Conservation (phyloP, 345 rosid species). For the Hibiscus syriacus region DNA sequence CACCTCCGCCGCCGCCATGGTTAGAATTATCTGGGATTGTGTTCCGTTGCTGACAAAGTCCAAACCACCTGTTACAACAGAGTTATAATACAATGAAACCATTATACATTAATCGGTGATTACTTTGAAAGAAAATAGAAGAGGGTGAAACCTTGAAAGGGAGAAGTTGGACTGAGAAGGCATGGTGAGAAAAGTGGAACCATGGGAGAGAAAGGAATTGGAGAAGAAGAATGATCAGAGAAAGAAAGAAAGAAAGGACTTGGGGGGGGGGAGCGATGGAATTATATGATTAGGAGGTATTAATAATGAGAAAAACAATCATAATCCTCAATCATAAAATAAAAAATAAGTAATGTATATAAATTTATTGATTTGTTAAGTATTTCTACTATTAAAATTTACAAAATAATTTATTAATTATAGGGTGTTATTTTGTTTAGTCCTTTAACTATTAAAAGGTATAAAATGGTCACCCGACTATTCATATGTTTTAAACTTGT, state of each 20-base stretch:
- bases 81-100: neutral
- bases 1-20: neutral
- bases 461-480: too few species aligned
- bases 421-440: too few species aligned
- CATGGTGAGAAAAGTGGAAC: slow-evolving; percentile 33
- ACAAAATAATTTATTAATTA: too few species aligned
- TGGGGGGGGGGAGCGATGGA: too few species aligned
- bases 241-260: too few species aligned
- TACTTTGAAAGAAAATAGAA: slow-evolving; percentile 1
- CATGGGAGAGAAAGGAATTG: slow-evolving; percentile 21
- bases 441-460: too few species aligned
- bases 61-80: slow-evolving; percentile 30
- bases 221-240: neutral
- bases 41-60: neutral
- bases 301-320: too few species aligned
- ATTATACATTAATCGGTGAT: neutral
- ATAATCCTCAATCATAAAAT: too few species aligned
- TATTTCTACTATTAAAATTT: too few species aligned
- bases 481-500: too few species aligned
- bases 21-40: neutral
- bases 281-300: slow-evolving; percentile 18
- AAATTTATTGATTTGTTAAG: too few species aligned
- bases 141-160: slow-evolving; percentile 18
- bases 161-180: slow-evolving; percentile 34
- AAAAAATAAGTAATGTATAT: too few species aligned